Base-by-base conservation (phyloP, 129 eudicot genomes). In the Pittosporum tobira region DNA sequence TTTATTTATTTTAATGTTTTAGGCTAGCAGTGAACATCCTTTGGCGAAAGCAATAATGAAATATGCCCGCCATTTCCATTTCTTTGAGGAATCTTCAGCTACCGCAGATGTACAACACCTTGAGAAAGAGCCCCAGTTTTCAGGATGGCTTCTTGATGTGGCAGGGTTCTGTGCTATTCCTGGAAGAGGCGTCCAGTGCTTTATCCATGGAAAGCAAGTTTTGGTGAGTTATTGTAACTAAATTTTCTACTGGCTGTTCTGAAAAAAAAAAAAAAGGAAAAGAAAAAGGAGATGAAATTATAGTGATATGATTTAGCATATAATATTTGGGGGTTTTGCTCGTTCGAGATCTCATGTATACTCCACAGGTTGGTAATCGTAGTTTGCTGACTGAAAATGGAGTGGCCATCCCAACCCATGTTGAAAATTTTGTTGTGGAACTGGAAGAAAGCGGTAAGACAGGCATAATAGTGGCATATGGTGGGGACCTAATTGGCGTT, bases 1-100 rank as follows among this genome's bases (percentile, higher is more conserved):
- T n/a, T n/a, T n/a, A n/a, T n/a, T n/a, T n/a, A n/a, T n/a, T n/a
- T n/a, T n/a, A n/a, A 19, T 44, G 49, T 53, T 43, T 56, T 76
- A 93, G 99, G 94, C 91, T 65, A 77, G 88, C 63, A 93, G 99
- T 64, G 99, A 93, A 73, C 99, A 93, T 72, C 99, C 99, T 11
- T 49, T 93, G 81, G 99, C 80, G 5, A 93, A 84, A 63, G 96
- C 99, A 31, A 80, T 93, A 63, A 53, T 93, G 46, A 94, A 84
- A 51, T 84, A 93, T 52, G 79, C 99, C 16, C 88, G 94, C 36
- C 99, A 93, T 79, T 93, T 87, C 73, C 96, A 87, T 49, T 87
- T 87, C 73, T 84, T 93, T 60, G 94, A 93, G 44, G 86, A 67
- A 59, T 67, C 84, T 63, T 77, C 81, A 52, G 62, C 64, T 45